These are phyloP conservation scores for Shiraia sp. DNA, from an alignment of 2,329 filamentous ascomycete genomes.

Conservation along the genomic window DNA sequence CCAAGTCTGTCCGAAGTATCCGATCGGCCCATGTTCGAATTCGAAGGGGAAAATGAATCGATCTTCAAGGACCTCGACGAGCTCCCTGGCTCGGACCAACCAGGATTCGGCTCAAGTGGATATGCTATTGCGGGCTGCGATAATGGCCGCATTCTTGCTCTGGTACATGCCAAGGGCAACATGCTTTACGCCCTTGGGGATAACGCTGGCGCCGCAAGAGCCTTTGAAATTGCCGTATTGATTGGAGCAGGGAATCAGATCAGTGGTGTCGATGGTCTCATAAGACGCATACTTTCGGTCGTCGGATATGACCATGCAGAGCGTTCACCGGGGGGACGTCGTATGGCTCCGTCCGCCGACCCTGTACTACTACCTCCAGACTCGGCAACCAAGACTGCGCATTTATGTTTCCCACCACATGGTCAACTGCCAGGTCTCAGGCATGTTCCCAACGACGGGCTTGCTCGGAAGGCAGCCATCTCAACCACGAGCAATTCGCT, in stretches of 20 bases:
- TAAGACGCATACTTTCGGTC: slow-evolving; percentile 74
- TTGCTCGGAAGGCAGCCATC: slow-evolving; percentile 76
- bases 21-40: slow-evolving; percentile 61
- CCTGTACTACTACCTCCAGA: slow-evolving; percentile 83
- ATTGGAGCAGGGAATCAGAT: slow-evolving; percentile 78
- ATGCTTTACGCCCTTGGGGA: slow-evolving; percentile 92
- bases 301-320: slow-evolving; percentile 53
- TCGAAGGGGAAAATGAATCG: slow-evolving; percentile 49
- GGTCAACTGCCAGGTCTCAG: slow-evolving; percentile 80
- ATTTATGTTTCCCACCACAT: slow-evolving; percentile 75
- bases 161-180: slow-evolving; percentile 97
- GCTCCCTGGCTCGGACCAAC: slow-evolving; percentile 48
- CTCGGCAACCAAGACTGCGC: slow-evolving; percentile 79
- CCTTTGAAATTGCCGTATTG: slow-evolving; percentile 93
- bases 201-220: slow-evolving; percentile 75
- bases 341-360: slow-evolving; percentile 48
- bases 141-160: slow-evolving; percentile 88
- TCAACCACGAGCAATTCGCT: slow-evolving; percentile 96
- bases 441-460: slow-evolving; percentile 67
- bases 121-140: slow-evolving; percentile 84
- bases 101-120: slow-evolving; percentile 75
- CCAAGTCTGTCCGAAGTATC: slow-evolving; percentile 59
- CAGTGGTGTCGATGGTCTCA: slow-evolving; percentile 74
- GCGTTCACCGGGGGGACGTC: slow-evolving; percentile 36
- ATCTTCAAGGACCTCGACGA: slow-evolving; percentile 46